Percentiles rank a stretch among this genome's conserved stretches.
phyloP scores from a whole-genome alignment of 2,329 filamentous ascomycete genomes.

The Diaporthe ampelina region DNA sequence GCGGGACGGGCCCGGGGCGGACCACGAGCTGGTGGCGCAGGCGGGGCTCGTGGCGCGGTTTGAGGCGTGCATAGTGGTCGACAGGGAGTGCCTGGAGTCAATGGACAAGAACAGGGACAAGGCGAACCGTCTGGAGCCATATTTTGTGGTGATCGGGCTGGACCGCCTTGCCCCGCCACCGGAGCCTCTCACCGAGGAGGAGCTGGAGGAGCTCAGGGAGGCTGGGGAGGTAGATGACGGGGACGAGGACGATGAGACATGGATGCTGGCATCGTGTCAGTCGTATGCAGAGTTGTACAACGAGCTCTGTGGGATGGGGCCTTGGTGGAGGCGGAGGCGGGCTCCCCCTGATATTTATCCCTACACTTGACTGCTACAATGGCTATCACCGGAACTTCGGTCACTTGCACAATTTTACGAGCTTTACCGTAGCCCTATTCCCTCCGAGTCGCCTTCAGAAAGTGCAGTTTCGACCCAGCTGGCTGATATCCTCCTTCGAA shows the following conservation, averaged over 20 bases:
- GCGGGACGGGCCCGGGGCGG: no score
- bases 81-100: not conserved
- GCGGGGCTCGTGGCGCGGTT: not conserved
- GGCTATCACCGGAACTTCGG: no score
- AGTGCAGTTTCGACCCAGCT: not conserved
- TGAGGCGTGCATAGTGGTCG: not conserved
- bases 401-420: no score
- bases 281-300: not conserved
- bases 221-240: not conserved
- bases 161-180: not conserved
- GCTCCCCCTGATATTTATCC: not conserved
- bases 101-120: not conserved
- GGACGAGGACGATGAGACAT: not conserved
- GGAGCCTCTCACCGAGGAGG: not conserved
- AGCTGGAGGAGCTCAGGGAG: not conserved
- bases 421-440: not conserved
- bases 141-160: constrained; percentile 4
- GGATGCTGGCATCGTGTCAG: not conserved
- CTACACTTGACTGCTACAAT: not conserved
- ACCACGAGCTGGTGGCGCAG: not conserved
- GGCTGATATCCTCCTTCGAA: not conserved
- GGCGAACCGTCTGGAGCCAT: not conserved
- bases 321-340: constrained; percentile 4
- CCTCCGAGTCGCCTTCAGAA: not conserved
- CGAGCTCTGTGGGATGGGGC: not conserved